Base-by-base conservation (phyloP, 208 protist genomes). In the Leishmania mexicana region DNA sequence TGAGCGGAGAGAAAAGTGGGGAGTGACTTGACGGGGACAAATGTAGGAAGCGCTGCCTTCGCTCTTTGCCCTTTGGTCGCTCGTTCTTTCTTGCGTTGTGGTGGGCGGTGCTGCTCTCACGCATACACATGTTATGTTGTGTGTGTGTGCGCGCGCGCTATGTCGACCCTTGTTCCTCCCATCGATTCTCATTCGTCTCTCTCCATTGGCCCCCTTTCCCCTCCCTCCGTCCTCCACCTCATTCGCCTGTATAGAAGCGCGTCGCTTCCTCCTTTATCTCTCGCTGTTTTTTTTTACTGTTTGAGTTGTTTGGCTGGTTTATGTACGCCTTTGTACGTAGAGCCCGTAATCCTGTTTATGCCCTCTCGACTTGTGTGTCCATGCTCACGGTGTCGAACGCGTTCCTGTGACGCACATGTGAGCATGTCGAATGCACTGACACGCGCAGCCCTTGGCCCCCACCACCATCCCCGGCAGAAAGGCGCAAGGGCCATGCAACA, bases 81-180 rank as follows among this genome's bases (percentile, higher is more conserved):
- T 83, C 64, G 71, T 74, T 77, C 51, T 86, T 75, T 80, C 10
- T 64, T 86, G 45, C 49, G 49, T 57, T 78, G 62, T 65, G 5
- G n/a, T 65, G 24, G 74, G 45, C 51, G 31, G 62, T 24, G 28
- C 31, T 21, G 31, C 62, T 68, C 31, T 19, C 62, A 31, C 15
- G 15, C 62, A 68, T 19, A 68, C 62, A 68, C 62, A 68, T 49
- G 8, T 45, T 45, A 38, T 72, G 51, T 71, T 71, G 75, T 70
- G 60, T 78, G 11, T 78, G 24, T 28, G 53, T 57, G 19, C 45
- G 35, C 1, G 57, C 57, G 24, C 24, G 17, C 57, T 62, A 21
- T 13, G 24, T n/a, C 21, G 24, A 11, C 24, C 24, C 62, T 38
- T 67, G 62, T 35, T 67, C 3, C 62, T 21, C 62, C 31, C 62